Percentiles rank a stretch among this genome's conserved stretches.
Conservation (phyloP, 345 rosid genomes). For the Syzygium oleosum region DNA sequence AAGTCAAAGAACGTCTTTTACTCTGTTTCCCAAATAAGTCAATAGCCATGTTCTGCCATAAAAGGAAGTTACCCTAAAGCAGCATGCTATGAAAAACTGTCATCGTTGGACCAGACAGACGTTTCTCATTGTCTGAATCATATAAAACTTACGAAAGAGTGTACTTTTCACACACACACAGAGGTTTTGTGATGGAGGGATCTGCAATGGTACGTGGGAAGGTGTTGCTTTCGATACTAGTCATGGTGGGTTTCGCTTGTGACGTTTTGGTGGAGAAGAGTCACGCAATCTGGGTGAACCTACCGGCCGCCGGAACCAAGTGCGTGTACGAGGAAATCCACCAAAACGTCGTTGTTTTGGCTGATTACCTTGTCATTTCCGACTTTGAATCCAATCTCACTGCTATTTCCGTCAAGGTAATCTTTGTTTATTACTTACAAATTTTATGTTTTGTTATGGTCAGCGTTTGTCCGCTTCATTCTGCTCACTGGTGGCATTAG, state of each 20-base stretch:
- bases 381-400: slow-evolving; percentile 38
- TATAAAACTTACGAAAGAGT: neutral
- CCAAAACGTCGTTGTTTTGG: slow-evolving; percentile 71
- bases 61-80: neutral
- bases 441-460: neutral
- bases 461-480: neutral
- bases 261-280: slow-evolving; percentile 6
- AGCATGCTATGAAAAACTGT: neutral
- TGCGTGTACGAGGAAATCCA: slow-evolving; percentile 95
- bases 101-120: neutral
- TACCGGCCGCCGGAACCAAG: slow-evolving; percentile 61
- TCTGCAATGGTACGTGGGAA: neutral
- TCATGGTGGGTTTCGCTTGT: neutral
- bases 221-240: neutral
- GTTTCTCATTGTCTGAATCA: neutral
- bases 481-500: neutral
- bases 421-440: neutral
- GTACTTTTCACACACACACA: neutral
- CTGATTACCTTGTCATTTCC: slow-evolving; percentile 68
- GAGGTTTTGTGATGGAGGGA: neutral
- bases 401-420: slow-evolving; percentile 69
- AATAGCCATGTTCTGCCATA: neutral
- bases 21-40: neutral
- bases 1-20: neutral
- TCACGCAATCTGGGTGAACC: slow-evolving; percentile 67